phyloP scores from a whole-genome alignment of 2,329 filamentous ascomycete genomes.

The Claviceps paspali region DNA sequence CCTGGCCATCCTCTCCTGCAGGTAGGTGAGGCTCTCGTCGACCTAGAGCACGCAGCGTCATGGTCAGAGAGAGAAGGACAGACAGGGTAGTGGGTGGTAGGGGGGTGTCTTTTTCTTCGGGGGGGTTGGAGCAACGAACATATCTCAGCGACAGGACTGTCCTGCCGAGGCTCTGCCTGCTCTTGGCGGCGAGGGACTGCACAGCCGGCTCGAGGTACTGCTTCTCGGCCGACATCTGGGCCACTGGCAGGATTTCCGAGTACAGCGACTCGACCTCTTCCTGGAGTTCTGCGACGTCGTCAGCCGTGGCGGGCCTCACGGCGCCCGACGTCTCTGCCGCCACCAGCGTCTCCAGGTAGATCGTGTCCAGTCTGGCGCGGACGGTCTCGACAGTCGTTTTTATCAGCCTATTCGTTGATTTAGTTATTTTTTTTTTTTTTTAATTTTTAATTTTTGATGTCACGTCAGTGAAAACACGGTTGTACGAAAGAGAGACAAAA shows the following conservation, averaged over 20 bases:
- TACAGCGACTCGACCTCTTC: slow-evolving; percentile 55
- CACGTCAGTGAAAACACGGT: too few species aligned
- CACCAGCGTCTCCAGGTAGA: slow-evolving; percentile 33
- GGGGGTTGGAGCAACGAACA: too few species aligned
- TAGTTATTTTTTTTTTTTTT: background rate
- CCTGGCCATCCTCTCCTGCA: slow-evolving; percentile 30
- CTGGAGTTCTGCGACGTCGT: slow-evolving; percentile 36
- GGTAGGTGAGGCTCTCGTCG: slow-evolving; percentile 33
- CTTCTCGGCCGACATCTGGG: slow-evolving; percentile 56
- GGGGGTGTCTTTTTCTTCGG: too few species aligned
- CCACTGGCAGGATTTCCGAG: slow-evolving; percentile 52
- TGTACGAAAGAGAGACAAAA: too few species aligned
- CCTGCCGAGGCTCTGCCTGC: slow-evolving; percentile 26
- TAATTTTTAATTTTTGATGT: background rate
- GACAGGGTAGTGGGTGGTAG: too few species aligned
- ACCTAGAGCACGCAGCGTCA: slow-evolving; percentile 21
- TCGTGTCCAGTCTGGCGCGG: slow-evolving; percentile 37
- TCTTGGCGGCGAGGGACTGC: slow-evolving; percentile 26
- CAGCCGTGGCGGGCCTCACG: slow-evolving; percentile 13
- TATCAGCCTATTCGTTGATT: slow-evolving; percentile 32
- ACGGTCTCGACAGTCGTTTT: slow-evolving; percentile 41
- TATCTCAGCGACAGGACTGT: slow-evolving; percentile 34
- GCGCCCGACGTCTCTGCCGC: slow-evolving; percentile 15
- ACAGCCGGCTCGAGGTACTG: slow-evolving; percentile 49
- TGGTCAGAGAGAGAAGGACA: background rate